Conservation (phyloP, 2,329 filamentous ascomycete genomes). For the Stachybotrys elegans region DNA sequence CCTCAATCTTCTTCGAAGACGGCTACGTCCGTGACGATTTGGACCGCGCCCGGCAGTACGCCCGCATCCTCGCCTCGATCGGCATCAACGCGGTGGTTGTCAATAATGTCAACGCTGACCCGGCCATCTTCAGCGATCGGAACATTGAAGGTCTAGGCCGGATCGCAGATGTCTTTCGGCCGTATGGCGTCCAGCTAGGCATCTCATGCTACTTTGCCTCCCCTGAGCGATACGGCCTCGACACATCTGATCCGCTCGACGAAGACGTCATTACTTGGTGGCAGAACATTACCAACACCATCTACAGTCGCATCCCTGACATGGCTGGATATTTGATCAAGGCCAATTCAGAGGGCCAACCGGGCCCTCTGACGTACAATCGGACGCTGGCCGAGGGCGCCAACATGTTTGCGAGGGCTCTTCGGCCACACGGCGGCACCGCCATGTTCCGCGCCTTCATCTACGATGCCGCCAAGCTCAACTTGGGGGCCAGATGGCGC, state of each 20-base stretch:
- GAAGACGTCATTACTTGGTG: conserved; percentile 56
- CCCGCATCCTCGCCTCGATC: conserved; percentile 61
- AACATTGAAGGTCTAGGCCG: conserved; percentile 58
- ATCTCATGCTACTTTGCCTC: conserved; percentile 66
- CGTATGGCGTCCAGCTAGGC: conserved; percentile 61
- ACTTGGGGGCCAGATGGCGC: conserved; percentile 53
- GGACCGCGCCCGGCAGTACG: conserved; percentile 56
- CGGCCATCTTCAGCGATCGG: conserved; percentile 44
- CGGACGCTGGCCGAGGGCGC: conserved; percentile 64
- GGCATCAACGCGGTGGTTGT: conserved; percentile 61
- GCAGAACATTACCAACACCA: conserved; percentile 50
- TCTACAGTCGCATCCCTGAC: conserved; percentile 60
- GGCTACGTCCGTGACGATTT: conserved; percentile 51
- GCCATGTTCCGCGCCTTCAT: conserved; percentile 71
- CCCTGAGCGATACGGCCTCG: conserved; percentile 49
- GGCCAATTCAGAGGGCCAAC: conserved; percentile 67
- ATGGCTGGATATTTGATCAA: conserved; percentile 67
- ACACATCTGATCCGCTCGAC: conserved; percentile 62
- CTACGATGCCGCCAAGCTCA: conserved; percentile 44
- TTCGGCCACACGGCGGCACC: conserved; percentile 54
- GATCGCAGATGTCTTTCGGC: conserved; percentile 61
- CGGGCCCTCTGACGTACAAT: conserved; percentile 64
- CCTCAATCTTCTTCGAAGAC: conserved; percentile 63
- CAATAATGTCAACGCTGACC: conserved; percentile 70
- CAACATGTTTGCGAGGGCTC: conserved; percentile 59